Conservation (phyloP, 164 flowering plant genomes). For the Chimonanthus praecox region DNA sequence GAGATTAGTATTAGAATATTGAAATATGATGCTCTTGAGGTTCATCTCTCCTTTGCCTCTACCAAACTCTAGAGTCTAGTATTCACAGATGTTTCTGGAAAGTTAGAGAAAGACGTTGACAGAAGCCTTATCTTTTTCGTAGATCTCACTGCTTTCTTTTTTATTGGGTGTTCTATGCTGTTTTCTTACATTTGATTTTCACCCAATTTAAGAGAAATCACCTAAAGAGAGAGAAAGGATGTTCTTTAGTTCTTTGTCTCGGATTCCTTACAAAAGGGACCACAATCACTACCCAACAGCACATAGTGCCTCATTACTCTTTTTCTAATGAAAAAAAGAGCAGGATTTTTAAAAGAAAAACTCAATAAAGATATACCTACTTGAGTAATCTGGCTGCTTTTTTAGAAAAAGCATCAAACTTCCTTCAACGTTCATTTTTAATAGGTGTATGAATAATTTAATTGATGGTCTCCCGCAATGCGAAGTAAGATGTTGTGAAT, state of each 20-base stretch:
- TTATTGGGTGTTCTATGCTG: background rate
- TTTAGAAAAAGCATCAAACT: no score
- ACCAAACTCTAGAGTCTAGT: background rate
- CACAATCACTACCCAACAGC: background rate
- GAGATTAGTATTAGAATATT: no score
- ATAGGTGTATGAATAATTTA: no score
- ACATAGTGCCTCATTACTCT: background rate
- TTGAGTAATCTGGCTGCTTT: no score
- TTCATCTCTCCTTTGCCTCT: background rate
- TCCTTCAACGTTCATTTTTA: no score
- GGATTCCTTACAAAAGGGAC: background rate
- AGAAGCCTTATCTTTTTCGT: conserved; percentile 6
- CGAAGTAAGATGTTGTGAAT: no score
- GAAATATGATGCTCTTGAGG: background rate
- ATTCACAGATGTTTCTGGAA: conserved; percentile 14
- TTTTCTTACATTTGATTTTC: background rate
- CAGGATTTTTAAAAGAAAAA: background rate
- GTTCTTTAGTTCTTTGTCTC: background rate
- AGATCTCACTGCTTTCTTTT: background rate
- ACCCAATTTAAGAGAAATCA: background rate
- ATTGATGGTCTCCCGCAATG: no score
- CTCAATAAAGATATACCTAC: no score
- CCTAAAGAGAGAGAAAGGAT: background rate
- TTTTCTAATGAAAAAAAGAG: background rate
- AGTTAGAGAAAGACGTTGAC: conserved; percentile 6